These are phyloP conservation scores for Xylariaceae sp. DNA, from an alignment of 2,329 filamentous ascomycete genomes.

Conservation along the genomic window DNA sequence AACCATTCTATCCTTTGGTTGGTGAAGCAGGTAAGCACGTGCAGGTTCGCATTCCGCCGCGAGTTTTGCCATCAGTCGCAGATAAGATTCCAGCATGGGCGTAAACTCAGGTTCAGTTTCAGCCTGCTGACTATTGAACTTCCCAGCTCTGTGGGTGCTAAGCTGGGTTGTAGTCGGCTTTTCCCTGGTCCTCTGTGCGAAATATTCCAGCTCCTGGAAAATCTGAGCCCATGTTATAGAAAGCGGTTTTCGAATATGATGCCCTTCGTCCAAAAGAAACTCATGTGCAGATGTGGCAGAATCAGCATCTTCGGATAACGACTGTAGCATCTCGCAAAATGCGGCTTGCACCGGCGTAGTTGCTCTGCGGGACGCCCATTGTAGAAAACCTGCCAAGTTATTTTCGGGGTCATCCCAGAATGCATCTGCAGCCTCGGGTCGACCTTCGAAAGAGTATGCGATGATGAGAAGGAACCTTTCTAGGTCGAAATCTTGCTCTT, in stretches of 20 bases:
- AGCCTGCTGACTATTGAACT: conserved; percentile 66
- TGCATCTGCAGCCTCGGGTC: conserved; percentile 79
- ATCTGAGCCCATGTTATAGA: conserved; percentile 94
- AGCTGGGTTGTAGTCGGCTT: conserved; percentile 62
- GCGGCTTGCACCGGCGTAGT: conserved; percentile 95
- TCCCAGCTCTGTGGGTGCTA: conserved; percentile 59
- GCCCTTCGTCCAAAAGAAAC: conserved; percentile 85
- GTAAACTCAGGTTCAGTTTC: conserved; percentile 87
- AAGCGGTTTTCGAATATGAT: conserved; percentile 75
- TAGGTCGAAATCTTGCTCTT: conserved; percentile 72
- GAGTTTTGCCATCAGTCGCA: conserved; percentile 84
- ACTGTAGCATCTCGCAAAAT: conserved; percentile 94
- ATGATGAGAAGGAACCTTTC: conserved; percentile 93
- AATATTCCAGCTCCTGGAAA: conserved; percentile 85
- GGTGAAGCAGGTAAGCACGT: conserved; percentile 72
- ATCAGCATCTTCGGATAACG: conserved; percentile 79
- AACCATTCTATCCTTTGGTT: conserved; percentile 67
- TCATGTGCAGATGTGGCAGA: conserved; percentile 84
- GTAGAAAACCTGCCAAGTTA: conserved; percentile 90
- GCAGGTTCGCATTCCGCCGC: conserved; percentile 73
- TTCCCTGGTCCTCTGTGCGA: conserved; percentile 76
- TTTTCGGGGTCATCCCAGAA: conserved; percentile 95
- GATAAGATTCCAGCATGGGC: conserved; percentile 95
- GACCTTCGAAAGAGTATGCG: conserved; percentile 85
- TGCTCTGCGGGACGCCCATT: conserved; percentile 94